A percentile compares a stretch with the other conserved stretches of the same genome.
Conservation (phyloP, 139 green algal species). For the Picochlorum costavermella region DNA sequence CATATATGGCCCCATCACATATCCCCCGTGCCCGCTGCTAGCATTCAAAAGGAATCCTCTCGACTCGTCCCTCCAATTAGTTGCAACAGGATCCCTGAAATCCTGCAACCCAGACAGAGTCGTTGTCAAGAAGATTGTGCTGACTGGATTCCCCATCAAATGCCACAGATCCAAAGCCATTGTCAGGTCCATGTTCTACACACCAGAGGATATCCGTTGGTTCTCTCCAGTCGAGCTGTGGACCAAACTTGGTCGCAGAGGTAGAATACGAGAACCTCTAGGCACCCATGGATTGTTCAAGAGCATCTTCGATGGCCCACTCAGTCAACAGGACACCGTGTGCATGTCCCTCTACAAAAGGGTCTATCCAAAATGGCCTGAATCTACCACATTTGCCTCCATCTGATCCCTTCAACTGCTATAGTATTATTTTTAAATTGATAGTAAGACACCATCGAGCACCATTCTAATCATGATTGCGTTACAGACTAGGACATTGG, state of each 20-base stretch:
- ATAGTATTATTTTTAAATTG: too few relatives aligned
- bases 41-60: constrained; percentile 60
- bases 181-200: constrained; percentile 93
- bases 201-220: constrained; percentile 86
- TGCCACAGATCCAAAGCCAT: constrained; percentile 83
- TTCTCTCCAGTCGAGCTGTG: constrained; percentile 89
- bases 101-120: constrained; percentile 77
- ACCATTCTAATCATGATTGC: too few relatives aligned
- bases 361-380: constrained; percentile 84
- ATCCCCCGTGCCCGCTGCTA: constrained; percentile 76
- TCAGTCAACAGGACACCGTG: constrained; percentile 88
- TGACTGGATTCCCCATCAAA: constrained; percentile 76
- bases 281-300: constrained; percentile 96
- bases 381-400: constrained; percentile 27
- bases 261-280: constrained; percentile 87
- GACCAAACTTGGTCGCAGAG: constrained; percentile 80
- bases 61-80: constrained; percentile 9
- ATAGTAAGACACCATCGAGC: too few relatives aligned
- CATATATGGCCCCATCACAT: constrained; percentile 80
- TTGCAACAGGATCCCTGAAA: constrained; percentile 45
- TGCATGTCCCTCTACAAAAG: constrained; percentile 96
- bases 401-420: too few relatives aligned
- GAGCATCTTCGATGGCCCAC: constrained; percentile 78
- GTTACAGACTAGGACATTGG: too few relatives aligned
- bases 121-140: constrained; percentile 80